A percentile compares a stretch with the other conserved stretches of the same genome.
phyloP scores from a whole-genome alignment of 352 stramenopile genomes.

The Phytophthora vignae region DNA sequence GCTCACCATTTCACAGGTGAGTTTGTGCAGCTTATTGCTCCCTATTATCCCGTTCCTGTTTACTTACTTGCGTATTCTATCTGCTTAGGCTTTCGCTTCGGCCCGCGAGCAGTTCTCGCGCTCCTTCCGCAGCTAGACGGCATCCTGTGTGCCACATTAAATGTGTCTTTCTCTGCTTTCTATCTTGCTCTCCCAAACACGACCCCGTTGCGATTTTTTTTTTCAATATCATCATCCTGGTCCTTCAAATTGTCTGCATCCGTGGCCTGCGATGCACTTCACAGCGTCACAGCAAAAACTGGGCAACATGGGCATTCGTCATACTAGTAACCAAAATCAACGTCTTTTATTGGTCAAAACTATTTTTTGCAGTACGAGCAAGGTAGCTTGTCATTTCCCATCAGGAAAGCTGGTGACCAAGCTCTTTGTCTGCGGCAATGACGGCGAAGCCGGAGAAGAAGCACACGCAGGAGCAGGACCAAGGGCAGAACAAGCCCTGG shows the following conservation, averaged over 20 bases:
- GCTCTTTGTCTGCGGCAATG: conserved; percentile 10
- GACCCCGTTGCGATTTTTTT: conserved; percentile 23
- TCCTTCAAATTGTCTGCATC: background rate
- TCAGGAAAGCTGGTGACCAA: conserved; percentile 14
- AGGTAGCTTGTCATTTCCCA: conserved; percentile 34
- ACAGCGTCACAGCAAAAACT: background rate
- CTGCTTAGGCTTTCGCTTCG: conserved; percentile 74
- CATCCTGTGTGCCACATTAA: conserved; percentile 31
- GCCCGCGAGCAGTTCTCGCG: conserved; percentile 89
- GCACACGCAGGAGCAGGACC: conserved; percentile 12
- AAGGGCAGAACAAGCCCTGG: conserved; percentile 43
- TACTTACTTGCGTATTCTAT: conserved; percentile 11
- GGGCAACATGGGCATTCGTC: too few relatives aligned
- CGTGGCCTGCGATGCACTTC: background rate
- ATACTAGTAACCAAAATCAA: too few relatives aligned
- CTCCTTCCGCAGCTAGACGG: conserved; percentile 85
- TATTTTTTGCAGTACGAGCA: conserved; percentile 1
- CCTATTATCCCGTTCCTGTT: background rate
- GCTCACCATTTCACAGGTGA: conserved; percentile 87
- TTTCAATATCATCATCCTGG: background rate
- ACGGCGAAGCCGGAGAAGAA: conserved; percentile 12
- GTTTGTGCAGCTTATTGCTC: background rate
- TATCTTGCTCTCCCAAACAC: conserved; percentile 19
- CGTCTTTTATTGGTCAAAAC: conserved; percentile 27
- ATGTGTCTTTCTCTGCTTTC: conserved; percentile 23